phyloP scores from a whole-genome alignment of 257 asterid genomes.

The Lycium barbarum region DNA sequence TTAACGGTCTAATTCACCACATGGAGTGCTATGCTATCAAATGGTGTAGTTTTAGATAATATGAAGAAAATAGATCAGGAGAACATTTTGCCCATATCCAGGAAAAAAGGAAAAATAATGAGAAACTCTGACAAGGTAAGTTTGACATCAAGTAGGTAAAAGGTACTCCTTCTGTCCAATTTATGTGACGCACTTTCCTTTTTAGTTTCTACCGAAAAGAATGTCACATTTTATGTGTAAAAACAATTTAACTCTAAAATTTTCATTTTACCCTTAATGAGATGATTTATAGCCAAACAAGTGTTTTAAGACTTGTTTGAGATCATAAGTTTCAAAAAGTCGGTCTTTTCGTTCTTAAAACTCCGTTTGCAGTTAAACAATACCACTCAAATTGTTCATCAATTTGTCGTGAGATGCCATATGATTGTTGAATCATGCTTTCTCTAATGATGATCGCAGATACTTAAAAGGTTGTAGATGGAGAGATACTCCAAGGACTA shows the following conservation, averaged over 20 bases:
- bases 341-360: neutral
- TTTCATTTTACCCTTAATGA: too few species aligned
- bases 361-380: too few species aligned
- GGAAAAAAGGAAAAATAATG: neutral
- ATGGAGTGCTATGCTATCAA: neutral
- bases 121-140: neutral
- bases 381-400: neutral
- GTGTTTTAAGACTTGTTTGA: too few species aligned
- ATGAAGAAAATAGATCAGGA: too few species aligned
- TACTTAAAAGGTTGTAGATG: neutral
- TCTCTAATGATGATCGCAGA: neutral
- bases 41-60: neutral
- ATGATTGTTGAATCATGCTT: neutral
- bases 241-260: too few species aligned
- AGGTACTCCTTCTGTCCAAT: too few species aligned
- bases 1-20: neutral
- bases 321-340: neutral
- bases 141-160: neutral
- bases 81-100: too few species aligned
- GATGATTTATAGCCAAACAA: too few species aligned
- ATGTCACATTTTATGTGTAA: too few species aligned
- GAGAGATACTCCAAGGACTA: neutral
- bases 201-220: too few species aligned
- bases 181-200: too few species aligned
- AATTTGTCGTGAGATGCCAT: neutral